Conservation (phyloP, 768 basidiomycete species). For the Trametes gibbosa region DNA sequence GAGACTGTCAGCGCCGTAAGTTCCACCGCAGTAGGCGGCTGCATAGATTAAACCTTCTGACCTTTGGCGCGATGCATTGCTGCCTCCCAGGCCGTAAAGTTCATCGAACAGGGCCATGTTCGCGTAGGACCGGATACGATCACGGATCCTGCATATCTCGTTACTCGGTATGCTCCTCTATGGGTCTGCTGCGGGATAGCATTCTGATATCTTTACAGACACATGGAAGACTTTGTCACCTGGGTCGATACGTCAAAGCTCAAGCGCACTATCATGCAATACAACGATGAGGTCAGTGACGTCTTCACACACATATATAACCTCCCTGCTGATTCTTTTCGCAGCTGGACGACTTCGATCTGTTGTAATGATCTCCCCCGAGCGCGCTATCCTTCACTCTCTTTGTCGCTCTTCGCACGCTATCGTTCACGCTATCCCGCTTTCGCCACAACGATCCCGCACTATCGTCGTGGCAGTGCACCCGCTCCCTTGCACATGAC, state of each 20-base stretch:
- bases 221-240: slow-evolving; percentile 99
- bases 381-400: background rate
- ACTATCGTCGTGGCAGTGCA: background rate
- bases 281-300: slow-evolving; percentile 85
- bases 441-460: background rate
- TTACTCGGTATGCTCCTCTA: slow-evolving; percentile 62
- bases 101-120: slow-evolving; percentile 98
- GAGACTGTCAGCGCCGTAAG: slow-evolving; percentile 91
- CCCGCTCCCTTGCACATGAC: background rate
- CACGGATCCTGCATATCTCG: slow-evolving; percentile 94
- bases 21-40: slow-evolving; percentile 20
- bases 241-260: slow-evolving; percentile 99
- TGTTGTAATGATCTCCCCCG: slow-evolving; percentile 44
- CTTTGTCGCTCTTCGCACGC: background rate
- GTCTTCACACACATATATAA: background rate
- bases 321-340: background rate
- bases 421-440: background rate
- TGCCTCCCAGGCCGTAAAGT: slow-evolving; percentile 77
- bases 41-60: background rate
- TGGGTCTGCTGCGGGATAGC: slow-evolving; percentile 1
- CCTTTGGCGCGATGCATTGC: slow-evolving; percentile 9
- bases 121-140: slow-evolving; percentile 95
- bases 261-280: slow-evolving; percentile 91
- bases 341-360: slow-evolving; percentile 93
- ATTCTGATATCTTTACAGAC: slow-evolving; percentile 42